Evolutionary conservation across 768 basidiomycete species (phyloP).

Genomic region (Mycena polygramma): DNA sequence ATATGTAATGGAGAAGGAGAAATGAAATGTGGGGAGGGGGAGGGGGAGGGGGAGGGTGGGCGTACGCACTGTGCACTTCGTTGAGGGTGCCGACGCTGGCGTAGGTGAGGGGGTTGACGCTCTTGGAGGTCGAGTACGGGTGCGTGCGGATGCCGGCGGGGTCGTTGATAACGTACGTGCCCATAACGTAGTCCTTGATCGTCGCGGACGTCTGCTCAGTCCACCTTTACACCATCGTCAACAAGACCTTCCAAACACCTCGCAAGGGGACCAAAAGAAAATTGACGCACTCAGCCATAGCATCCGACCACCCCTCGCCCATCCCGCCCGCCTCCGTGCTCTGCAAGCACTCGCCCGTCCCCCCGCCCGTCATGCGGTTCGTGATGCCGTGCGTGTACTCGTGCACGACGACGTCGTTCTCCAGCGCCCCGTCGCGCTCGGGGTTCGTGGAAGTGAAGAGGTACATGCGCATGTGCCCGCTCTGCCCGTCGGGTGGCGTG

Average conservation of each 20-base stretch:
- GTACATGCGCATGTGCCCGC: background rate
- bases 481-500: background rate
- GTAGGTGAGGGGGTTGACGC: background rate
- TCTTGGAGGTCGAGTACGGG: slow-evolving; percentile 65
- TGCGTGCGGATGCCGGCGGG: slow-evolving; percentile 65
- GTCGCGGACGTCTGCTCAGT: background rate
- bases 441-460: background rate
- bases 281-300: slow-evolving; percentile 25
- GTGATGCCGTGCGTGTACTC: slow-evolving; percentile 22
- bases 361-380: slow-evolving; percentile 16
- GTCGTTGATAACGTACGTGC: slow-evolving; percentile 62
- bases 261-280: too few relatives aligned
- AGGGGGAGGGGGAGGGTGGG: too few relatives aligned
- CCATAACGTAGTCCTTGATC: background rate
- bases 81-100: background rate
- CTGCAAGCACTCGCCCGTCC: slow-evolving; percentile 4
- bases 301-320: slow-evolving; percentile 65
- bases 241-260: too few relatives aligned
- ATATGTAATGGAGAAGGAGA: background rate
- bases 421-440: background rate
- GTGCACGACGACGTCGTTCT: slow-evolving; percentile 6
- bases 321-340: slow-evolving; percentile 32
- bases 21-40: too few relatives aligned
- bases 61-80: slow-evolving; percentile 12
- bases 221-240: too few relatives aligned